Evolutionary conservation across 148 eudicot genomes (phyloP), one percentile per base, ranked within the genome.

Genomic region (Hydrangea macrophylla): DNA sequence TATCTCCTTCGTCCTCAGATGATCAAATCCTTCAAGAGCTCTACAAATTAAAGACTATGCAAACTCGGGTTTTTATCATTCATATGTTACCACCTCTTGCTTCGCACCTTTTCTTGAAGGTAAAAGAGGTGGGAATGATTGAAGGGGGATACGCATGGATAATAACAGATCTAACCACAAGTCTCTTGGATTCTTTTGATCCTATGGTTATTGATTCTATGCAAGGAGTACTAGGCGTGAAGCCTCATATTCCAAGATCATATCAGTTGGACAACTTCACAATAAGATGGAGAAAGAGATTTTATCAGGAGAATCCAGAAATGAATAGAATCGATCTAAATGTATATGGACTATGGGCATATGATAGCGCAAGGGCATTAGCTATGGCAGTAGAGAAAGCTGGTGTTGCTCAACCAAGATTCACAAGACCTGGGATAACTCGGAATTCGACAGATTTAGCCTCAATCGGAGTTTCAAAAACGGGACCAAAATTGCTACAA

Each of bases 151-250:
- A 86, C 64, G 95, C 71, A 3, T 91, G 97, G 97, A 80, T 88
- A 23, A 72, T 85, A 35, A 82, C 95, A 0, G 85, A 73, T 68
- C 78, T 56, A 13, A 62, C 85, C 39, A 83, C 86, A 0, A 58
- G 81, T 80, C 79, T 70, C 9, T 70, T 88, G 69, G 74, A 69
- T 67, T 68, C 68, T 6, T n/a, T 81, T 40, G 78, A 84, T 58
- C 64, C 58, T 37, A 5, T 9, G 6, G 80, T 55, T 1, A 40
- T 80, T 20, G 76, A 76, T 25, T 72, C 85, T 2, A 83, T 92
- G 95, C 83, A 88, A 64, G 97, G 95, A 1, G 86, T 83, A 1
- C 40, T 88, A 2, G 97, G 97, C 15, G 67, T 88, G 17, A 85
- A 75, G 70, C 73, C 90, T n/a, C 77, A 83, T 39, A 59, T 85